Percentiles rank a stretch among this genome's conserved stretches.
These are phyloP conservation scores for Nakazawaea holstii DNA, from an alignment of 805 yeast genomes.

Conservation along the genomic window DNA sequence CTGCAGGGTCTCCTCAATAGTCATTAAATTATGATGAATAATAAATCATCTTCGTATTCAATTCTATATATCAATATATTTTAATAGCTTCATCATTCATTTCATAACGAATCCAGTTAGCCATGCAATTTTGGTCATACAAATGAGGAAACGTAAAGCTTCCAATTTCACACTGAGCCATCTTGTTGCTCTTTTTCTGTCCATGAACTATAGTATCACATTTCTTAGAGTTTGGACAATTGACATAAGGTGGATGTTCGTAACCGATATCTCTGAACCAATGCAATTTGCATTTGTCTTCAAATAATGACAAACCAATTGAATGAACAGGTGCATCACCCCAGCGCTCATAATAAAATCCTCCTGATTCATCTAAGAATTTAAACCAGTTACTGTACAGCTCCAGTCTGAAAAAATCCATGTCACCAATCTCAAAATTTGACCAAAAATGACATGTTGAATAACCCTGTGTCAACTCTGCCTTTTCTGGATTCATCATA, in stretches of 20 bases:
- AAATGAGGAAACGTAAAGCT: slow-evolving; percentile 6
- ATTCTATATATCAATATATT: slow-evolving; percentile 15
- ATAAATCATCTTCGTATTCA: no score
- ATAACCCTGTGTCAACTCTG: slow-evolving; percentile 34
- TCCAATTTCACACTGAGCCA: slow-evolving; percentile 29
- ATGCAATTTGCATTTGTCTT: slow-evolving; percentile 62
- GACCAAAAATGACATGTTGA: slow-evolving; percentile 85
- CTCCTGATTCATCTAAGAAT: slow-evolving; percentile 62
- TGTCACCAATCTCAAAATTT: slow-evolving; percentile 78
- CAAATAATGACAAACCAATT: slow-evolving; percentile 66
- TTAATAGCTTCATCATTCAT: slow-evolving; percentile 23
- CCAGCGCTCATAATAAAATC: slow-evolving; percentile 89
- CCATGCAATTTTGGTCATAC: slow-evolving; percentile 59
- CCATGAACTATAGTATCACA: slow-evolving; percentile 24
- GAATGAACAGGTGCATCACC: slow-evolving; percentile 93
- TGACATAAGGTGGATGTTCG: slow-evolving; percentile 65
- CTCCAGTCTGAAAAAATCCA: slow-evolving; percentile 73
- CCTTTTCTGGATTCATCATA: slow-evolving; percentile 44
- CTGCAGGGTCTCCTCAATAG: neutral
- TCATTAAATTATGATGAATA: neutral
- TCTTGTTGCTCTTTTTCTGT: slow-evolving; percentile 19
- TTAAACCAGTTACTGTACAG: slow-evolving; percentile 56
- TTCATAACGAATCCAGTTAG: slow-evolving; percentile 57
- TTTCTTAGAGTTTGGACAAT: slow-evolving; percentile 62
- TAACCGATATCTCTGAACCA: slow-evolving; percentile 89